Percentiles rank a stretch among this genome's conserved stretches.
Evolutionary conservation across 768 basidiomycete genomes (phyloP).

Genomic region (Russula vinacea): DNA sequence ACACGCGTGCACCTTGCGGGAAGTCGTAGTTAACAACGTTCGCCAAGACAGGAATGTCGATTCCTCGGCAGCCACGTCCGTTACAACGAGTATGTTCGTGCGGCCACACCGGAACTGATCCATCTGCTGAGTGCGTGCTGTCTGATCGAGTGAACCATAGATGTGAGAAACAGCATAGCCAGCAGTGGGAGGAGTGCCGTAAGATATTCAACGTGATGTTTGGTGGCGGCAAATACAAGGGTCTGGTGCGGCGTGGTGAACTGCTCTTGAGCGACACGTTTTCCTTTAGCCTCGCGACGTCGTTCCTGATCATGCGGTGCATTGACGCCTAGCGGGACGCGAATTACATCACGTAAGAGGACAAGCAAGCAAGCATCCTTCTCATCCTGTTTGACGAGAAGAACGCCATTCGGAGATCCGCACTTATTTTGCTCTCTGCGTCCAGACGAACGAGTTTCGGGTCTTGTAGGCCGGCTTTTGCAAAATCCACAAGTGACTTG

Average conservation of each 20-base stretch:
- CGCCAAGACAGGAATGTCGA: slow-evolving; percentile 94
- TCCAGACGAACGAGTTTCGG: slow-evolving; percentile 97
- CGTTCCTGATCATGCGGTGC: slow-evolving; percentile 35
- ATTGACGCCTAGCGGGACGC: slow-evolving; percentile 59
- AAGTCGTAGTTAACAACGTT: slow-evolving; percentile 99
- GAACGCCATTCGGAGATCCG: slow-evolving; percentile 92
- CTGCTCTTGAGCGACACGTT: slow-evolving; percentile 46
- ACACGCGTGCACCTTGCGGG: slow-evolving; percentile 88
- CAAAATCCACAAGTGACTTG: slow-evolving; percentile 93
- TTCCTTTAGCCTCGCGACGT: slow-evolving; percentile 44
- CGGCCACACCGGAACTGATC: slow-evolving; percentile 77
- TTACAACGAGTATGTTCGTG: slow-evolving; percentile 88
- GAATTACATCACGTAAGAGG: slow-evolving; percentile 83
- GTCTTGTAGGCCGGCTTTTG: slow-evolving; percentile 92
- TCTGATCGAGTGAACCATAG: slow-evolving; percentile 92
- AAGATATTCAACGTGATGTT: slow-evolving; percentile 98
- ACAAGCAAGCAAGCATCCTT: slow-evolving; percentile 89
- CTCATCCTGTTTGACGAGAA: slow-evolving; percentile 87
- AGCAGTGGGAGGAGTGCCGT: slow-evolving; percentile 67
- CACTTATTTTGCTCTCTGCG: slow-evolving; percentile 91
- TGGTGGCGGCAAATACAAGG: slow-evolving; percentile 92
- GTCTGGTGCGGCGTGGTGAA: slow-evolving; percentile 80
- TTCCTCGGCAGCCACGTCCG: slow-evolving; percentile 98
- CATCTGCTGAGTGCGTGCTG: slow-evolving; percentile 86
- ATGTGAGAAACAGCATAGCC: slow-evolving; percentile 92